Base-by-base conservation (phyloP, 805 yeast species). In the Teunomyces stri region DNA sequence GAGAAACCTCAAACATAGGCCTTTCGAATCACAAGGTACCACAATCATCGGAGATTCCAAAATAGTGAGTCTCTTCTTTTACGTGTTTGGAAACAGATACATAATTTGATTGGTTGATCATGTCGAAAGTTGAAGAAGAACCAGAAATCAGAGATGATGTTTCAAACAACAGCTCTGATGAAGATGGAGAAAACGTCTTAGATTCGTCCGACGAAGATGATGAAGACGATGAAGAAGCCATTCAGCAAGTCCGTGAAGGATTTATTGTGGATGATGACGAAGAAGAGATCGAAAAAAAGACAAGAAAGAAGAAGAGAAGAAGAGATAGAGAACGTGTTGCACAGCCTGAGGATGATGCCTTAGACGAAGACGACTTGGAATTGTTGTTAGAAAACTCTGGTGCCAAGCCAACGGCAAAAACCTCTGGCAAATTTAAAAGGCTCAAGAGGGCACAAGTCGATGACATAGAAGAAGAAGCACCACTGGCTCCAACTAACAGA, bases 331-430 rank as follows among this genome's bases (percentile, higher is more conserved):
- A 56, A 34, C 44, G 55, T 37, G 46, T 46, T 20, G 59, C 50
- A 30, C 52, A 44, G 21, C 74, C 73, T 6, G 80, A 76, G 22
- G 86, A 79, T 53, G 90, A 83, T 53, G 86, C 82, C 44, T 75
- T 94, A 44, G 97, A 94, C 60, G 97, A 92, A 65, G 99, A 94
- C 68, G 99, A 94, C 66, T 77, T 94, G 58, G 98, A 92, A 55
- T 78, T 94, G 39, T 75, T 94, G 47, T 78, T 90, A 80, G 98
- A 91, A 68, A 91, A 89, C 64, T 81, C 94, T 0, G 97, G 97
- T 33, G 85, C 81, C n/a, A 69, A 72, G 31, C 79, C 84, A 16
- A 46, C 65, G 7, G 12, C 39, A 15, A 67, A 72, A 37, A 62
- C 66, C 28, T 65, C 76, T 25, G 61, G 61, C 31, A 79, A 81